These are phyloP conservation scores for barrel medic (Medicago truncatula) DNA, from an alignment of 306 rosid genomes.

Conservation along the genomic window MtrunA17r5.0-ANR NC_053048.1:55101501-55102000, in stretches of 20 bases:
- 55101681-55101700: slow-evolving; percentile 41
- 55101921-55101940: not conserved
- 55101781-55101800: slow-evolving; percentile 83
- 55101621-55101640: not conserved
- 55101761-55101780: slow-evolving; percentile 87
- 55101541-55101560: not conserved
- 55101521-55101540: slow-evolving; percentile 35
- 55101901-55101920: not conserved
- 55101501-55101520: slow-evolving; percentile 39
- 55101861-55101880: not conserved
- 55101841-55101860: slow-evolving; percentile 76
- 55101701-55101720: slow-evolving; percentile 88
- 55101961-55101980: not conserved
- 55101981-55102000: slow-evolving; percentile 75
- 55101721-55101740: slow-evolving; percentile 93
- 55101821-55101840: slow-evolving; percentile 84
- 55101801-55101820: slow-evolving; percentile 75
- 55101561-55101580: not conserved
- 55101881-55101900: not conserved
- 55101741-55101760: slow-evolving; percentile 79
- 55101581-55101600: not conserved
- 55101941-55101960: not conserved
- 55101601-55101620: slow-evolving; percentile 38
- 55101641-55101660: not conserved
- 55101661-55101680: not conserved